Evolutionary conservation across 1,284 basidiomycete genomes (phyloP), one percentile per base, ranked within the genome.

Genomic region (Austroboletus niveus): DNA sequence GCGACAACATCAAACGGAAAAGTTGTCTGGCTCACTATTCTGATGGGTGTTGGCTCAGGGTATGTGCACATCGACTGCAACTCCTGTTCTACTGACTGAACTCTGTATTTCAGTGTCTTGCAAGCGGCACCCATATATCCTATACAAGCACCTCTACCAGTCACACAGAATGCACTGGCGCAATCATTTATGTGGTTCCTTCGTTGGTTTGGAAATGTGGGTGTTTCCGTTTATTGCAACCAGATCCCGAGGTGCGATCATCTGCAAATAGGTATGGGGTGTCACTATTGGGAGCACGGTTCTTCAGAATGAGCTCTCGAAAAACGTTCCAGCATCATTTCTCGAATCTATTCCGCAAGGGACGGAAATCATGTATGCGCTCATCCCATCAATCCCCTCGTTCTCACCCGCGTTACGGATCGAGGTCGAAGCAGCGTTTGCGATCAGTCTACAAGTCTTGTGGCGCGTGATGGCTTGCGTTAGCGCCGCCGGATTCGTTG

Each of bases 71-170:
- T n/a, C 8, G 5, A 35, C 14, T 30, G 14, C 1, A 12, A 12
- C 15, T 35, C 8, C 15, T 5, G 8, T 35, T 5, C 15, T 15
- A 5, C 44, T 57, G 50, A 34, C 27, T 11, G 40, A 45, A 6
- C 10, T 9, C n/a, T n/a, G n/a, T n/a, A n/a, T n/a, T 8, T 3
- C 35, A 22, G 38, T 22, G 3, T 8, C 3, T 6, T 60, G 14
- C 11, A 11, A 8, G 27, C 47, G 8, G 48, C 49, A 4, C 22
- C 45, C 1, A 41, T 45, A 45, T 64, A 60, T 47, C 62, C 66
- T 11, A 58, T 73, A 31, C 66, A 72, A 27, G 70, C 75, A 8
- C 71, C 73, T 1, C 56, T 75, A 1, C 62, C 65, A 2, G 57
- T 66, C 9, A 52, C 53, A 7, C 47, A 62, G 34, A 72, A 69